Base-by-base conservation (phyloP, 345 rosid genomes). In the Hypericum androsaemum region DNA sequence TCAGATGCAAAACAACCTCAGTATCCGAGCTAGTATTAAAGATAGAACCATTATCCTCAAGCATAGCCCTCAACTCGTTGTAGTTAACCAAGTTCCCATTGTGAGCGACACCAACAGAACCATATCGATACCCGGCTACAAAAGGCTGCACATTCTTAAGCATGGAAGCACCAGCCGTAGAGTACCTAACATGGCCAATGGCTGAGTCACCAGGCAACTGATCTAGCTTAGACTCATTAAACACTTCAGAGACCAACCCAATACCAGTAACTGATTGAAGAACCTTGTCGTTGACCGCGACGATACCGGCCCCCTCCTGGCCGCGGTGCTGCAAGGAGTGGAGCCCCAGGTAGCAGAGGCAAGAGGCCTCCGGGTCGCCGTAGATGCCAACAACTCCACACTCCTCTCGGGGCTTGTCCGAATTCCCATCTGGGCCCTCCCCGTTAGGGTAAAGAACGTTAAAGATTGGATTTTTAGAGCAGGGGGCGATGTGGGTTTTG, bases 231-330 rank as follows among this genome's bases (percentile, higher is more conserved):
- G 98, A 75, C 58, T 83, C 81, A 54, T 65, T 88, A 65, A 92
- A 92, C 11, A 92, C 98, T 6, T 92, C 98, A 37, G 95, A 83
- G 39, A 92, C 98, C 16, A 92, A 80, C 4, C 98, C 98, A 54
- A 92, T 83, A 35, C 98, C 98, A 12, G 96, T 92, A 47, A 92
- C 61, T 1, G 96, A 75, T 63, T 92, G 94, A 41, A 88, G 77
- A 36, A 88, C 85, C 15, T 80, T 74, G 16, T 78, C 59, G 22
- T 76, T 73, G 10, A 88, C 95, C 0, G 98, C 70, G 14, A 92
- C 98, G 52, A 92, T 92, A 60, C 98, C 98, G 50, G 98, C 98
- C 13, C 98, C 98, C 74, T 92, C 98, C 60, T 92, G 98, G 7
- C 98, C 98, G 40, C 98, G 94, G 54, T 92, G 98, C 52, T 92